Evolutionary conservation across 345 rosid genomes (phyloP), one percentile per base, ranked within the genome.

Genomic region (Ailanthus altissimus): DNA sequence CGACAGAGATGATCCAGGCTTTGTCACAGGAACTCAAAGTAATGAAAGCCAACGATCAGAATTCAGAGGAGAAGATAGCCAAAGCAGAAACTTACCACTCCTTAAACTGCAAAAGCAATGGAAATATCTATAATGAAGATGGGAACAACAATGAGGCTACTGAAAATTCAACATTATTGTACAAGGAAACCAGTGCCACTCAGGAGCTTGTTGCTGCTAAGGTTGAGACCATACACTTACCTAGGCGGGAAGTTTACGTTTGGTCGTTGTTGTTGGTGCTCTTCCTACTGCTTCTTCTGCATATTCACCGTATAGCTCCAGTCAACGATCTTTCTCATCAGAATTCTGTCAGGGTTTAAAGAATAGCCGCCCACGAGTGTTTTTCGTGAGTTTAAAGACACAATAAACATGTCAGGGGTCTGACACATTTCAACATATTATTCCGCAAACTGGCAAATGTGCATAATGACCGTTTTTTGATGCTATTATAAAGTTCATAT

Each of bases 1-100:
- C 91, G 4, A 82, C 72, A 3, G 89, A 81, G 77, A 61, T 79
- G 57, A 70, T 84, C 6, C 80, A 85, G 46, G 47, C 68, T 21
- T 45, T 73, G 49, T 49, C 83, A 18, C 32, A 46, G 45, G 78
- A 73, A 77, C 73, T 76, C 62, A 63, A 74, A 72, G 81, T 65
- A n/a, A 54, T 20, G 38, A 21, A 40, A 16, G 73, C 60, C 54
- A 72, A 45, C 78, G 40, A 28, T 51, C 62, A 63, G 63, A 57
- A 28, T 54, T 18, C 75, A 2, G 81, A 6, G 46, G 81, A 76
- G 54, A 80, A 66, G 66, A 47, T 26, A 45, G 53, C 49, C 32
- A 62, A 60, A 43, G 25, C 18, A 16, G 78, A 58, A 68, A 66
- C 50, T 21, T 7, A n/a, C 11, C 14, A 10, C 59, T 15, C 61